Conservation (phyloP, 495 filamentous ascomycete species). For the Aspergillus ostianus region DNA sequence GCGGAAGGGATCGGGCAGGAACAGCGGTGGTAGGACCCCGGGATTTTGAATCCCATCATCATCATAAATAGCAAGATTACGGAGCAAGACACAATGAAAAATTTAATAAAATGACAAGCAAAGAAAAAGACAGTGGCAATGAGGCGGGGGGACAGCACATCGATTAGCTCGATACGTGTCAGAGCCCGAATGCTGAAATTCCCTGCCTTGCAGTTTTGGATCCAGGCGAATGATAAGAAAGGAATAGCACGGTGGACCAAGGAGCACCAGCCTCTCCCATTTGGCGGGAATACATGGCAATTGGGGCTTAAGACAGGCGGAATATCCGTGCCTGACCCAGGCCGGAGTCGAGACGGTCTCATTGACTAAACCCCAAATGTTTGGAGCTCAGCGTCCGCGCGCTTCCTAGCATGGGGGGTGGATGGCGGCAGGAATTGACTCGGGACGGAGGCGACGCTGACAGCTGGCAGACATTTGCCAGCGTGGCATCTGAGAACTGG, state of each 20-base stretch:
- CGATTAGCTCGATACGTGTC: constrained; percentile 28
- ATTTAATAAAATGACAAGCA: not conserved
- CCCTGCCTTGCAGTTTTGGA: constrained; percentile 25
- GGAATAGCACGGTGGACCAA: constrained; percentile 21
- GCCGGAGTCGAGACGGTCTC: constrained; percentile 8
- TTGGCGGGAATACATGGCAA: constrained; percentile 14
- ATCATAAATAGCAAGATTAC: constrained; percentile 7
- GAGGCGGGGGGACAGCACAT: constrained; percentile 26
- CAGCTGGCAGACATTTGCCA: constrained; percentile 27
- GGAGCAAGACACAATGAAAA: not conserved
- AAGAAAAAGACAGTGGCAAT: constrained; percentile 18
- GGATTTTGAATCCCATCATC: not conserved
- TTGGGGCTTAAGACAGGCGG: constrained; percentile 4
- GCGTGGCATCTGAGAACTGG: constrained; percentile 21
- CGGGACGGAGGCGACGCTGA: constrained; percentile 17
- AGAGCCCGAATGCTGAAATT: constrained; percentile 22
- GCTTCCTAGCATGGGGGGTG: constrained; percentile 16
- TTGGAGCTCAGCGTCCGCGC: constrained; percentile 18
- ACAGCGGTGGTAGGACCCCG: constrained; percentile 1
- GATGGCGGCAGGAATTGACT: constrained; percentile 19
- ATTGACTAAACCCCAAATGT: constrained; percentile 11
- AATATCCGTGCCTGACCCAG: constrained; percentile 14
- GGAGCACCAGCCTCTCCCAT: constrained; percentile 11
- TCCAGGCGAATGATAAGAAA: constrained; percentile 21
- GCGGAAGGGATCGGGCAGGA: constrained; percentile 12